Conservation (phyloP, 306 rosid species). For the Vicia villosa region DNA sequence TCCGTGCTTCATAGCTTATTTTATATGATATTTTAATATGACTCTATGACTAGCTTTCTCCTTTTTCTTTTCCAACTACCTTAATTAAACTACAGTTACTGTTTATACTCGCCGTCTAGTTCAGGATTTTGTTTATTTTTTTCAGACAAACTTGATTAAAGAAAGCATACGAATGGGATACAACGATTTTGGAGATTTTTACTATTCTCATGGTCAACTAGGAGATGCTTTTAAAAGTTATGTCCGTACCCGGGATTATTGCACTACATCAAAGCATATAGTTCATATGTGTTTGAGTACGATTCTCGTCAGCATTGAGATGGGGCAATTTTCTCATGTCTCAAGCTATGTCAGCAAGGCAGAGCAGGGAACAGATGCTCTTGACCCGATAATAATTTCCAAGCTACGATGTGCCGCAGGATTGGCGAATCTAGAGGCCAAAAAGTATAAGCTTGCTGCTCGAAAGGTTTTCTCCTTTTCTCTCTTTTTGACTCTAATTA, state of each 20-base stretch:
- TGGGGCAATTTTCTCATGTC: constrained; percentile 97
- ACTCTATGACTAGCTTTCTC: constrained; percentile 17
- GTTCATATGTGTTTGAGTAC: constrained; percentile 96
- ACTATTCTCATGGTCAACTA: constrained; percentile 83
- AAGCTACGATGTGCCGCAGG: constrained; percentile 93
- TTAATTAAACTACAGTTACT: constrained; percentile 7
- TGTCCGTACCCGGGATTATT: constrained; percentile 96
- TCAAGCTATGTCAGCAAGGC: constrained; percentile 91
- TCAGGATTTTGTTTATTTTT: constrained; percentile 30
- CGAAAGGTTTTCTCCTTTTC: constrained; percentile 72
- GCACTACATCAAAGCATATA: constrained; percentile 91
- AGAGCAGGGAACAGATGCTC: constrained; percentile 73
- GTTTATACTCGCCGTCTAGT: constrained; percentile 17
- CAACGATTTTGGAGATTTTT: constrained; percentile 97
- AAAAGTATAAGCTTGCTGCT: constrained; percentile 97
- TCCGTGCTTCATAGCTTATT: too few species aligned
- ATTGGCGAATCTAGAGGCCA: constrained; percentile 91
- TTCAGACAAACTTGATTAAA: constrained; percentile 95
- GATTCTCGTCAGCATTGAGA: constrained; percentile 95
- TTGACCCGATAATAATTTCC: constrained; percentile 56
- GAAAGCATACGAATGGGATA: constrained; percentile 99
- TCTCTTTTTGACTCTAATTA: background rate
- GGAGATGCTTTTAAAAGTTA: constrained; percentile 93
- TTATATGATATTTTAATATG: background rate
- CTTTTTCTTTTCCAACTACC: background rate